These are phyloP conservation scores for Capillidium rhysosporum DNA, from an alignment of 371 early-diverging fungal species.

Conservation along the genomic window DNA sequence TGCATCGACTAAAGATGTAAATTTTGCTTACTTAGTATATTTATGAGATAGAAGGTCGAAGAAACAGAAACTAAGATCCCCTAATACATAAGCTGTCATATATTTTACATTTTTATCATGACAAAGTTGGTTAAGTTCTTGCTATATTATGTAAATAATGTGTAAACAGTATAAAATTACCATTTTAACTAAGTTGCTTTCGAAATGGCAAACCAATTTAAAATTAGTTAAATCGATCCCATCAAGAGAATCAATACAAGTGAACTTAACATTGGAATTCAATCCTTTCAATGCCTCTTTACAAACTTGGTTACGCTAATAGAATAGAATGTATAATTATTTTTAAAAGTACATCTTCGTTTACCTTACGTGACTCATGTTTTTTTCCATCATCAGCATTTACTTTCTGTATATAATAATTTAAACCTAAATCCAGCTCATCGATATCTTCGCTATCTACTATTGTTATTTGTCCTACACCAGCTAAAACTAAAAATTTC, in stretches of 20 bases:
- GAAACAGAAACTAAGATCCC: constrained; percentile 66
- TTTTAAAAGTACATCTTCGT: too few species aligned
- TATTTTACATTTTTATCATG: constrained; percentile 20
- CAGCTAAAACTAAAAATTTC: constrained; percentile 82
- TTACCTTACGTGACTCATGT: too few species aligned
- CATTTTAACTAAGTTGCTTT: constrained; percentile 14
- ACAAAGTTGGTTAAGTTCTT: constrained; percentile 1
- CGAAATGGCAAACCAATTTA: constrained; percentile 41
- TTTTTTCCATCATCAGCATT: constrained; percentile 49
- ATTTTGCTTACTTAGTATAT: constrained; percentile 35
- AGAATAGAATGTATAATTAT: background rate
- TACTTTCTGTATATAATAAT: constrained; percentile 39
- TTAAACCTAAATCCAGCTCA: constrained; percentile 47
- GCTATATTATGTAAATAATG: background rate
- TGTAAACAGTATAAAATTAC: constrained; percentile 10
- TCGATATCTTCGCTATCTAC: constrained; percentile 34
- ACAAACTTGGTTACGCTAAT: constrained; percentile 41
- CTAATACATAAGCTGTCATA: constrained; percentile 45
- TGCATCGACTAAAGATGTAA: background rate
- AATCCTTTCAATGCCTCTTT: constrained; percentile 29
- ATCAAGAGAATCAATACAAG: constrained; percentile 25
- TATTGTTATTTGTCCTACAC: constrained; percentile 55
- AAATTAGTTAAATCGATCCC: constrained; percentile 27
- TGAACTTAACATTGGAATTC: constrained; percentile 53
- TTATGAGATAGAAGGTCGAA: constrained; percentile 49